These are phyloP conservation scores for Brettanomyces nanus DNA, from an alignment of 805 yeast genomes.

Conservation along the genomic window DNA sequence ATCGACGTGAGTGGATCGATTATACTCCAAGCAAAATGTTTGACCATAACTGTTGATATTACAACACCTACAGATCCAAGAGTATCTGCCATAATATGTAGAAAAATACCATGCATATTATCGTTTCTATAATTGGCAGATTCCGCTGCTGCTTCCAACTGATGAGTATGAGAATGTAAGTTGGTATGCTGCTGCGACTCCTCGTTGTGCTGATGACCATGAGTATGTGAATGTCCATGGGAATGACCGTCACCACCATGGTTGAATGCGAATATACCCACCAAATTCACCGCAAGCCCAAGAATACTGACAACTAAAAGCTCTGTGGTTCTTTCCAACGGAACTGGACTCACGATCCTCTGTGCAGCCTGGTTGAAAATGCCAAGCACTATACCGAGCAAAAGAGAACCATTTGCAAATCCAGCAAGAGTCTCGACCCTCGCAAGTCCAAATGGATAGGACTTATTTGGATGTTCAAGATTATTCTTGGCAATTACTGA, in stretches of 20 bases:
- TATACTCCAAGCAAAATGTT: constrained; percentile 57
- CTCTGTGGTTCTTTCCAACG: constrained; percentile 72
- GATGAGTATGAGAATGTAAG: constrained; percentile 1
- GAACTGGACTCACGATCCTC: constrained; percentile 70
- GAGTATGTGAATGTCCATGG: constrained; percentile 18
- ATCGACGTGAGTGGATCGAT: constrained; percentile 92
- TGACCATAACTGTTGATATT: constrained; percentile 74
- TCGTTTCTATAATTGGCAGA: constrained; percentile 44
- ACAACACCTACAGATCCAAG: constrained; percentile 96
- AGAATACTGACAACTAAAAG: constrained; percentile 73
- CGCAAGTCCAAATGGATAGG: constrained; percentile 78
- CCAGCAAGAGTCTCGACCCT: constrained; percentile 91
- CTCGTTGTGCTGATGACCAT: constrained; percentile 19
- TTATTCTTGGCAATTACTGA: constrained; percentile 38
- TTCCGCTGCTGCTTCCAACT: constrained; percentile 33
- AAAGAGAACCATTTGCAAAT: constrained; percentile 84
- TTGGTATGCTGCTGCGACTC: neutral
- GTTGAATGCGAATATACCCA: constrained; percentile 91
- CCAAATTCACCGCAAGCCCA: constrained; percentile 81
- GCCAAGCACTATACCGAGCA: constrained; percentile 84
- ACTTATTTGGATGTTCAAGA: constrained; percentile 19
- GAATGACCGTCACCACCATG: constrained; percentile 32
- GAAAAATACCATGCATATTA: constrained; percentile 89
- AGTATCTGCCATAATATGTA: constrained; percentile 92
- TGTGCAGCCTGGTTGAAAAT: constrained; percentile 82